Percentiles rank a stretch among this genome's conserved stretches.
Evolutionary conservation across 2,329 filamentous ascomycete genomes (phyloP).

Genomic region (Leptographium radiaticola): DNA sequence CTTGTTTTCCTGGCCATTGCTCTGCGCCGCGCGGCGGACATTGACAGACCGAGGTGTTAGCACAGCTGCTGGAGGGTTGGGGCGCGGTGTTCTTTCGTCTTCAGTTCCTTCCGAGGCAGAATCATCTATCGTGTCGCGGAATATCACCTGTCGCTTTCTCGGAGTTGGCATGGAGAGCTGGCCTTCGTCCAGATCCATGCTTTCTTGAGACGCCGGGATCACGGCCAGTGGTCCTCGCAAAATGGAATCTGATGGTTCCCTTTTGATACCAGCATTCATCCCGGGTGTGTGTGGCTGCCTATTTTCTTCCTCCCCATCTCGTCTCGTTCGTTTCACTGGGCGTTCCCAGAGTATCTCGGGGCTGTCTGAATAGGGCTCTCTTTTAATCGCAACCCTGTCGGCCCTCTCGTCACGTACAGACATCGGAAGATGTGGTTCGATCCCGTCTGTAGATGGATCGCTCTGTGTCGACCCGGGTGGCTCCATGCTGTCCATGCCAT

Average conservation of each 20-base stretch:
- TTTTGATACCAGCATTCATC: neutral
- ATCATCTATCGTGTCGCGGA: neutral
- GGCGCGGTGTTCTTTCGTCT: neutral
- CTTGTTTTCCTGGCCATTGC: neutral
- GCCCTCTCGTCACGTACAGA: neutral
- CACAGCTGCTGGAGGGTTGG: neutral
- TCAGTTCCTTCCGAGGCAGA: neutral
- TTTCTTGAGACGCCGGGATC: conserved; percentile 30
- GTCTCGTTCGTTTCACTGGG: conserved; percentile 33
- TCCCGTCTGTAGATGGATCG: conserved; percentile 2
- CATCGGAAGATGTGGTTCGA: neutral
- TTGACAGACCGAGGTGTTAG: conserved; percentile 7
- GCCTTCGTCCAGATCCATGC: conserved; percentile 45
- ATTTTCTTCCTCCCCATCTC: conserved; percentile 11
- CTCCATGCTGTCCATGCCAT: neutral
- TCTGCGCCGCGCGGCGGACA: neutral
- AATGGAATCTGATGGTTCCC: neutral
- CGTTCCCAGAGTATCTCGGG: conserved; percentile 39
- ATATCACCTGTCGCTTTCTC: conserved; percentile 19
- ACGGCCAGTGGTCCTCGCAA: neutral
- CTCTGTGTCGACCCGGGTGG: conserved; percentile 8
- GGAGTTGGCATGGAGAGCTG: conserved; percentile 28
- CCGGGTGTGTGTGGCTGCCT: neutral
- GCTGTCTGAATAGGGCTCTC: conserved; percentile 40
- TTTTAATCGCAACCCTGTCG: conserved; percentile 23